phyloP scores from a whole-genome alignment of 345 rosid species.

The Eucalyptus globulus region DNA sequence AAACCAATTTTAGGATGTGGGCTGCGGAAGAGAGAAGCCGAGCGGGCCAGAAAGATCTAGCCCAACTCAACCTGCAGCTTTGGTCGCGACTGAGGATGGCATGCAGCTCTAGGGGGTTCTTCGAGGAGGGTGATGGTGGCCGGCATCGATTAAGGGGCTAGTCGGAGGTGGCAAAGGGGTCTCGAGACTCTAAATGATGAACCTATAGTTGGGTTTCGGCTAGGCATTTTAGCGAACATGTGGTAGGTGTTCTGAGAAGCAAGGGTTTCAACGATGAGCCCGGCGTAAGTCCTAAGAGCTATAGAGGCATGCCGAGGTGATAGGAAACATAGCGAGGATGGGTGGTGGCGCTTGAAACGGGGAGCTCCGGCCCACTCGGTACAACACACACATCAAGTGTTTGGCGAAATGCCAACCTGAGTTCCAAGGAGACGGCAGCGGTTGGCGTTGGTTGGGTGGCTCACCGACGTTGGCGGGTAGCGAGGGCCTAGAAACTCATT shows the following conservation, averaged over 20 bases:
- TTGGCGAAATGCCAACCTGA: no score
- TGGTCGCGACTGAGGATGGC: fast-evolving
- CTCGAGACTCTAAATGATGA: fast-evolving
- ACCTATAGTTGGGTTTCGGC: fast-evolving
- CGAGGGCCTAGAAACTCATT: fast-evolving
- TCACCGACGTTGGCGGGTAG: no score
- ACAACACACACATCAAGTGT: no score
- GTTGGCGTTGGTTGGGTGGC: fast-evolving
- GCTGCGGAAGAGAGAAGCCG: fast-evolving
- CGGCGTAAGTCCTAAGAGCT: fast-evolving
- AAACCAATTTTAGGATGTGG: no score
- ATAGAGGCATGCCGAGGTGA: fast-evolving
- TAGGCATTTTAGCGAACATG: no score
- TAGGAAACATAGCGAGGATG: fast-evolving
- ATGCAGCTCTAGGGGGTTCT: fast-evolving
- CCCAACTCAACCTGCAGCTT: fast-evolving
- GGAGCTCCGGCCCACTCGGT: fast-evolving
- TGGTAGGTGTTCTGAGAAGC: fast-evolving
- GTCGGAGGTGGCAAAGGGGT: no score
- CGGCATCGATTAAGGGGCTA: fast-evolving
- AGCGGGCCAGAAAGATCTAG: fast-evolving
- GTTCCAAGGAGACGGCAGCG: fast-evolving
- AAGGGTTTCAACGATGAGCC: fast-evolving
- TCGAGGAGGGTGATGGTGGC: fast-evolving
- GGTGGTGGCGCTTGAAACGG: no score